A percentile compares a stretch with the other conserved stretches of the same genome.
phyloP scores from a whole-genome alignment of 371 early-diverging fungal species.

The Nosema granulosis region DNA sequence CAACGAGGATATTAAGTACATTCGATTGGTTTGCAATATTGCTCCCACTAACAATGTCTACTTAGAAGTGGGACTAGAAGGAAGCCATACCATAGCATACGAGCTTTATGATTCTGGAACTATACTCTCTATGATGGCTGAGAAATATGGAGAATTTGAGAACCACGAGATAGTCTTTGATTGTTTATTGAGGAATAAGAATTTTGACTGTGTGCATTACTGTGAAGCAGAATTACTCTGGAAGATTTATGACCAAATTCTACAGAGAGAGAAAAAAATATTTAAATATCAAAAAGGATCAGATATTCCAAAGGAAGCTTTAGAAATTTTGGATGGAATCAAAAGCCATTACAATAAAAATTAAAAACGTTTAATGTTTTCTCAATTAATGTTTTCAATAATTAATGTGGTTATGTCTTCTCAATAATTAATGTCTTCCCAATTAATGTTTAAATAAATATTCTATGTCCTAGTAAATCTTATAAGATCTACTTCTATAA shows the following conservation, averaged over 20 bases:
- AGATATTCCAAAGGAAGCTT: slow-evolving; percentile 40
- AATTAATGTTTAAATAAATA: background rate
- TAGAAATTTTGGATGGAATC: slow-evolving; percentile 29
- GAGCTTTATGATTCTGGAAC: slow-evolving; percentile 6
- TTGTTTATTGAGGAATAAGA: slow-evolving; percentile 30
- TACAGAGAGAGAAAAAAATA: slow-evolving; percentile 13
- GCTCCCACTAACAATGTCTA: slow-evolving; percentile 43
- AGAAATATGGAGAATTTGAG: slow-evolving; percentile 29
- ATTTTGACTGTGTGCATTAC: slow-evolving; percentile 16
- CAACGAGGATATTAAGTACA: slow-evolving; percentile 3
- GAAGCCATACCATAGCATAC: background rate
- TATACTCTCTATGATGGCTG: slow-evolving; percentile 6
- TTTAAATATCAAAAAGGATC: slow-evolving; percentile 48
- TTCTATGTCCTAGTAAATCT: slow-evolving; percentile 20
- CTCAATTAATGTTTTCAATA: background rate
- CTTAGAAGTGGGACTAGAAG: slow-evolving; percentile 24
- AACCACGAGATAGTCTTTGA: slow-evolving; percentile 60
- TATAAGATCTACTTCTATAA: slow-evolving; percentile 58
- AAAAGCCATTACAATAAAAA: slow-evolving; percentile 14
- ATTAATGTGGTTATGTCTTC: too few species aligned
- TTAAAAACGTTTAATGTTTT: background rate
- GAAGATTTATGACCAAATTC: slow-evolving; percentile 49
- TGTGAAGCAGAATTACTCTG: slow-evolving; percentile 55
- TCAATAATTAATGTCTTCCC: too few species aligned
- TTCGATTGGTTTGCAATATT: slow-evolving; percentile 33